Base-by-base conservation (phyloP, 1,284 basidiomycete genomes). In the Caloboletus inedulis region DNA sequence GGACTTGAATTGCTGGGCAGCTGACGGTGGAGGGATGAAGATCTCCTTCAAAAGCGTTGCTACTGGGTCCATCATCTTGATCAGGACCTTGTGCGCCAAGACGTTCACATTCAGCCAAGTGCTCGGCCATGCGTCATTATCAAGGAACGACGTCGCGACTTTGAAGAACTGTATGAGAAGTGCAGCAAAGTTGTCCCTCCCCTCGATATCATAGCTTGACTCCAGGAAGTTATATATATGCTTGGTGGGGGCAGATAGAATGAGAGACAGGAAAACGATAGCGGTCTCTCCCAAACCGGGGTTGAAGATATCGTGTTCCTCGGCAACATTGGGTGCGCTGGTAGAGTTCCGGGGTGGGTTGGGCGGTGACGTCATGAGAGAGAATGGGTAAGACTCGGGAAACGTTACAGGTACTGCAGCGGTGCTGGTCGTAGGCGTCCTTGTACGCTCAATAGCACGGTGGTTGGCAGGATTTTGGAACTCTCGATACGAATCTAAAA, bases 101-200 rank as follows among this genome's bases (percentile, higher is more conserved):
- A 97, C 86, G 59, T 91, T 93, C 61, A 96, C 82, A 57, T 96
- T 98, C 57, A 98, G 77, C 96, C 96, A 98, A 42, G 85, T 87
- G 57, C 78, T 81, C 0, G 95, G 94, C 77, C 93, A 98, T 0
- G 94, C 91, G 42, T 95, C 88, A 62, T 92, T 91, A 57, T 85
- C 80, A 55, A 98, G 74, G 49, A 98, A 89, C 7, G 93, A 95
- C 3, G 78, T 79, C 3, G 86, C 84, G 23, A 94, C 88, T 50
- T 81, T 85, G 77, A 97, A 97, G 57, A 94, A 84, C 52, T 87
- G 82, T 10, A 79, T 79, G 18, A 98, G 74, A 16, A 94, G 77
- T 5, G 73, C 66, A 9, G 88, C 79, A 49, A 92, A 85, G 49
- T 89, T 82, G n/a, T 89, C 87, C 27, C 78, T 77, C 1, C 94